phyloP scores from a whole-genome alignment of 2,329 filamentous ascomycete species.

The Hypoxylon sp. region DNA sequence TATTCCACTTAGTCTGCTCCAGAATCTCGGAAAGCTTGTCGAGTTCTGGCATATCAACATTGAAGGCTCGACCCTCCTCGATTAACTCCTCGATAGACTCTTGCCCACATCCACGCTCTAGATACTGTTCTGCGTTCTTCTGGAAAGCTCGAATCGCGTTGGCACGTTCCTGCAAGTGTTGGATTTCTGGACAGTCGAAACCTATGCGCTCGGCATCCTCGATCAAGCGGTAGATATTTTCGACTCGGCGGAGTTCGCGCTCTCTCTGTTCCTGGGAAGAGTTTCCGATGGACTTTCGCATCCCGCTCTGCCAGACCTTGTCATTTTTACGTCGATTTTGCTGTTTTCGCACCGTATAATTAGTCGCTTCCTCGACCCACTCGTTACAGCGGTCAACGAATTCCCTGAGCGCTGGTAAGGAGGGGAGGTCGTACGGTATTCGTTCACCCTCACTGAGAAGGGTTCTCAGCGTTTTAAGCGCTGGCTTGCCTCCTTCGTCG shows the following conservation, averaged over 20 bases:
- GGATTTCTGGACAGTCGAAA: slow-evolving; percentile 94
- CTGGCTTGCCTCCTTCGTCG: slow-evolving; percentile 85
- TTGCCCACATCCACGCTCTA: slow-evolving; percentile 77
- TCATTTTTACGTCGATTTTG: slow-evolving; percentile 97
- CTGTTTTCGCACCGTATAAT: slow-evolving; percentile 96
- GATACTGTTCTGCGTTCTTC: slow-evolving; percentile 77
- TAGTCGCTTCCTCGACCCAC: slow-evolving; percentile 97
- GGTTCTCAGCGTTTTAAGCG: slow-evolving; percentile 86
- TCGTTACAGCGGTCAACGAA: slow-evolving; percentile 98
- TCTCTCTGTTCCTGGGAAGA: slow-evolving; percentile 80
- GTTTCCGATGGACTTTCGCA: slow-evolving; percentile 75
- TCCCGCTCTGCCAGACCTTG: slow-evolving; percentile 83
- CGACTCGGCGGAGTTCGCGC: slow-evolving; percentile 87
- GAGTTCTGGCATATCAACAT: slow-evolving; percentile 91
- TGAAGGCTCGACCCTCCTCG: slow-evolving; percentile 90
- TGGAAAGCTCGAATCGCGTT: slow-evolving; percentile 89
- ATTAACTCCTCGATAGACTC: slow-evolving; percentile 89
- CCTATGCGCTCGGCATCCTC: slow-evolving; percentile 86
- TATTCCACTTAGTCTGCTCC: slow-evolving; percentile 90
- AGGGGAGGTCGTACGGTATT: slow-evolving; percentile 90
- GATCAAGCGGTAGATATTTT: slow-evolving; percentile 89
- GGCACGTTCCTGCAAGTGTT: slow-evolving; percentile 85
- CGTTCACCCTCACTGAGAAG: slow-evolving; percentile 94
- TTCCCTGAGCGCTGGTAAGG: slow-evolving; percentile 83
- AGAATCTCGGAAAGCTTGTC: slow-evolving; percentile 84